Base-by-base conservation (phyloP, 192 early-diverging fungal species). In the Allomyces arbusculus region DNA sequence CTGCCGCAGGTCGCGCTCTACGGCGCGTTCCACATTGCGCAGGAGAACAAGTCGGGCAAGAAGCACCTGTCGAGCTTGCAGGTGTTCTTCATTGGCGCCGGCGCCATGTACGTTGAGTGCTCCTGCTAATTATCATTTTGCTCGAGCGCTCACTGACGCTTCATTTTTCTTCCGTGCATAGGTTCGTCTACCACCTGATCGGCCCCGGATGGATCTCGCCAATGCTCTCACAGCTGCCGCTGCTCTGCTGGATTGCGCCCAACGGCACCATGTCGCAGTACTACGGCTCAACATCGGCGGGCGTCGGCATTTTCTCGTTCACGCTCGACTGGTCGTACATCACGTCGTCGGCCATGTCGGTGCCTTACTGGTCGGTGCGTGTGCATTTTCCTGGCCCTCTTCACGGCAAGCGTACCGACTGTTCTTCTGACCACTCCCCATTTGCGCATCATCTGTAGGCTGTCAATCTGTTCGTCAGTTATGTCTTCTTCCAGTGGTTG, bases 1-100 rank as follows among this genome's bases (percentile, higher is more conserved):
- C 78, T 96, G 33, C 78, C 88, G 50, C 84, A 83, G 61, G 84
- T 89, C 28, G 83, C 88, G 12, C 73, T 92, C 23, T 89, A 91
- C 73, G 80, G 83, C n/a, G 83, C 87, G 3, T 80, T 92, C 62
- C 89, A 94, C 70, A 19, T 24, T 6, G 20, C 50, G 16, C 50
- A 58, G 50, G 50, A 58, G 3, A n/a, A 58, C 50, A 40, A 40
- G 33, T 40, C 33, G 33, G 50, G 50, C 50, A 58, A 58, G 50
- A 58, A 58, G 50, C 50, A 58, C 50, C 12, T 58, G 2, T 58
- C 50, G 33, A 40, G 33, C 8, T 7, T 40, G 33, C 33, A 40
- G 33, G 33, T 40, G 5, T 40, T 40, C 33, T 40, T 40, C 33
- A 40, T 40, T 40, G 33, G 33, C 1, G 65, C 65, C 24, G 1